Conservation (phyloP, 2,329 filamentous ascomycete genomes). For the Trichophyton schoenleinii region DNA sequence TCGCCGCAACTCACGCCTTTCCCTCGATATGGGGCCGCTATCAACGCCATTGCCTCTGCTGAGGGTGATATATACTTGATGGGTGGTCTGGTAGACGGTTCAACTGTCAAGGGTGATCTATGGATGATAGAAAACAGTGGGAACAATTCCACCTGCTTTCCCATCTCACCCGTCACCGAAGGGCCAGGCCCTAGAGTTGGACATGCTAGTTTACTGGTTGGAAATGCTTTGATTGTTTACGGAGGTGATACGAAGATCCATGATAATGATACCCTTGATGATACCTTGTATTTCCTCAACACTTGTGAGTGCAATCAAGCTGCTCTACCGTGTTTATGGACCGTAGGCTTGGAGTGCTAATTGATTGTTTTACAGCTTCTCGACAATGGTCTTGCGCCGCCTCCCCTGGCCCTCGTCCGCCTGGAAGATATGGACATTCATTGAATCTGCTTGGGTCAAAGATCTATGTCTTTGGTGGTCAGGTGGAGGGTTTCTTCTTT, state of each 20-base stretch:
- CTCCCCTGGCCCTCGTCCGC: constrained; percentile 70
- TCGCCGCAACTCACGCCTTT: constrained; percentile 75
- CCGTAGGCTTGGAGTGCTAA: constrained; percentile 19
- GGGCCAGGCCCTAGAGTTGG: constrained; percentile 91
- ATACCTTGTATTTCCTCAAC: constrained; percentile 91
- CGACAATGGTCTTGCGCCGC: constrained; percentile 95
- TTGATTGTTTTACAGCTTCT: constrained; percentile 50
- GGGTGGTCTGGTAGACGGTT: constrained; percentile 89
- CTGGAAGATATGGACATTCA: constrained; percentile 89
- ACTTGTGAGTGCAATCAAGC: constrained; percentile 58
- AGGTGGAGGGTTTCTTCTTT: constrained; percentile 96
- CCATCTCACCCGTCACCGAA: constrained; percentile 80
- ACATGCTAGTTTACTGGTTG: constrained; percentile 84
- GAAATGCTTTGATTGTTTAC: constrained; percentile 98
- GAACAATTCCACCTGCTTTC: constrained; percentile 77
- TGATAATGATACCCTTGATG: constrained; percentile 78
- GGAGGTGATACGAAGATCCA: constrained; percentile 97
- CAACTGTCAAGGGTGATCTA: constrained; percentile 89
- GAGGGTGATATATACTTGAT: constrained; percentile 97
- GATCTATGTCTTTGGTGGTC: constrained; percentile 93
- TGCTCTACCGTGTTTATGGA: not conserved
- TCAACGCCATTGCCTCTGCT: constrained; percentile 84
- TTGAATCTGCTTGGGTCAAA: constrained; percentile 94
- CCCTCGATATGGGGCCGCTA: constrained; percentile 89
- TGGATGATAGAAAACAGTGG: constrained; percentile 91